Conservation (phyloP, 208 protist genomes). For the Naegleria gruberi region DNA sequence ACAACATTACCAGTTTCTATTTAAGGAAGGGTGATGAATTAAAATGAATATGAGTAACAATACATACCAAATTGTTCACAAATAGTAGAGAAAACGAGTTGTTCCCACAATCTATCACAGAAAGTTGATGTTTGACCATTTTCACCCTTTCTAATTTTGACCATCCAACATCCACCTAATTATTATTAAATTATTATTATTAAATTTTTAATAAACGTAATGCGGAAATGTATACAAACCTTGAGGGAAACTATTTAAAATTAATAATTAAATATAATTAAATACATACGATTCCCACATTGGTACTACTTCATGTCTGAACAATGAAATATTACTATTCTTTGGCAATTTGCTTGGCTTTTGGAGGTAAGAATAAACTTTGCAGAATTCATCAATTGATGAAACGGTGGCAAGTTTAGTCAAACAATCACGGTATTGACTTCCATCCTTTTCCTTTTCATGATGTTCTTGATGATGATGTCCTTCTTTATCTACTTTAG, state of each 20-base stretch:
- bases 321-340: not conserved
- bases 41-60: too few species aligned
- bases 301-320: conserved; percentile 17
- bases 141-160: not conserved
- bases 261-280: not conserved
- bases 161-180: conserved; percentile 16
- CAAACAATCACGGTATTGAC: not conserved
- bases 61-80: not conserved
- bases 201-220: not conserved
- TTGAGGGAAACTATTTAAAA: not conserved
- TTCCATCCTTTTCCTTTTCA: not conserved
- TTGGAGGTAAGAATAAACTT: not conserved
- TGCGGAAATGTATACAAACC: not conserved
- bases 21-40: not conserved
- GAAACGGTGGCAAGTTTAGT: not conserved
- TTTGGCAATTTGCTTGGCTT: not conserved
- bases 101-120: conserved; percentile 9
- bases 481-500: not conserved
- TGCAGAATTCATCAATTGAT: not conserved
- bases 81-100: conserved; percentile 5
- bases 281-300: not conserved
- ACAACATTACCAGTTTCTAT: conserved; percentile 4
- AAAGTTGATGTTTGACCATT: not conserved
- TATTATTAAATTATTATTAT: not conserved
- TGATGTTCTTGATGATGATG: not conserved